A percentile compares a stretch with the other conserved stretches of the same genome.
These are phyloP conservation scores for Coemansia sp. DNA, from an alignment of 192 early-diverging fungal genomes.

Conservation along the genomic window DNA sequence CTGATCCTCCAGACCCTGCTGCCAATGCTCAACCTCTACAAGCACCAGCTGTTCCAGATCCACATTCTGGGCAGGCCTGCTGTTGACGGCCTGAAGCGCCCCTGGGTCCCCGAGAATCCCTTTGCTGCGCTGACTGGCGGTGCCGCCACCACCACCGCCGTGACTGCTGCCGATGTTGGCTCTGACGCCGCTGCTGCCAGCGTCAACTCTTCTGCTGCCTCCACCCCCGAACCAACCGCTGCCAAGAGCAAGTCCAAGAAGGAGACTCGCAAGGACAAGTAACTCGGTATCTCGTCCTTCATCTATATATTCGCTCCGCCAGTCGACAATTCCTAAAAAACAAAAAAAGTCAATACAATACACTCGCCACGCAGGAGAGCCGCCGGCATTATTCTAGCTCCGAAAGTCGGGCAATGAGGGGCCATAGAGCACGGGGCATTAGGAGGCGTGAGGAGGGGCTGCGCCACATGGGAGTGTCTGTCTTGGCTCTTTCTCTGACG, in stretches of 20 bases:
- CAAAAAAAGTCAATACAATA: no score
- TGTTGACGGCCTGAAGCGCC: slow-evolving; percentile 78
- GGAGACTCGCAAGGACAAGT: slow-evolving; percentile 42
- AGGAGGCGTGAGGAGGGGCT: no score
- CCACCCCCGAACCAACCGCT: neutral
- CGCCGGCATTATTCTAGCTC: no score
- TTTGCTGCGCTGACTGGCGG: slow-evolving; percentile 59
- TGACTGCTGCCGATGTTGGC: neutral
- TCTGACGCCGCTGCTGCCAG: slow-evolving; percentile 4
- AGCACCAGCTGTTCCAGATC: slow-evolving; percentile 77
- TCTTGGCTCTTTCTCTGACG: no score
- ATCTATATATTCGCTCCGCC: neutral
- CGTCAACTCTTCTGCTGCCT: neutral
- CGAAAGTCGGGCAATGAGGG: no score
- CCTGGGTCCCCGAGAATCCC: slow-evolving; percentile 79
- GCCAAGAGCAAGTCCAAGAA: slow-evolving; percentile 9
- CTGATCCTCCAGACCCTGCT: slow-evolving; percentile 86
- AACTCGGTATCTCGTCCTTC: neutral
- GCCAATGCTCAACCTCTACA: slow-evolving; percentile 70
- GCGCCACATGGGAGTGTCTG: no score
- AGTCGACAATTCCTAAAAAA: neutral
- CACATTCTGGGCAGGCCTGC: slow-evolving; percentile 76
- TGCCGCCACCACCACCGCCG: neutral
- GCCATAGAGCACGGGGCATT: no score
- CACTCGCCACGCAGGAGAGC: no score